Evolutionary conservation across 2,329 filamentous ascomycete genomes (phyloP), one percentile per base, ranked within the genome.

Genomic region (Xylariaceae sp.): DNA sequence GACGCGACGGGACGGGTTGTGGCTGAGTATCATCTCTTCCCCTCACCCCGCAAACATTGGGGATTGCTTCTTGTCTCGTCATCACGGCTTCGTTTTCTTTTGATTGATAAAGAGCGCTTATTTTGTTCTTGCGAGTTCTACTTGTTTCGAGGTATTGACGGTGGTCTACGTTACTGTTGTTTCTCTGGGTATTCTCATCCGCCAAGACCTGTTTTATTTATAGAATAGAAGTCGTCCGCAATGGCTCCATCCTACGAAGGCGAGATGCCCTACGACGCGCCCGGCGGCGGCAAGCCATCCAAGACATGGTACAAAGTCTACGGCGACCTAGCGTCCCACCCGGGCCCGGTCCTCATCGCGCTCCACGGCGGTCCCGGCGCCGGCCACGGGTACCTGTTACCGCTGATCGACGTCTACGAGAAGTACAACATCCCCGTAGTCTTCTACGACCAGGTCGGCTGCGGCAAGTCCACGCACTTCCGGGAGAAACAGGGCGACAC

Each of bases 381-480:
- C 1, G 76, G 76, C 15, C 83, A 86, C 60, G 76, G 84, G 60
- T 76, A 85, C 63, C 74, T 87, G 5, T 80, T 83, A 18, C 81
- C 84, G 10, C 72, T 88, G 53, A 75, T 83, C 51, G 75, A 80
- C 22, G 76, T 87, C 3, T 52, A 54, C 34, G 47, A 46, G 29
- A 9, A 18, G 29, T 44, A 49, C 18, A 36, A 47, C 4, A 50
- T 59, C 40, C 60, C 60, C 15, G 19, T 60, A 5, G 45, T 80
- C 21, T 70, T 79, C 59, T 81, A 80, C 65, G 77, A 81, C 58
- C 77, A 80, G 56, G 64, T 80, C 50, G 77, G 78, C 29, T 74
- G 73, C 54, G 78, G 76, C 10, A 62, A 65, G 12, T 76, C 72
- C 5, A 80, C 78, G 0, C 76, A 72, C 47, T 67, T 79, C 10